Evolutionary conservation across 345 rosid genomes (phyloP).

Genomic region (Gossypium longicalyx): DNA sequence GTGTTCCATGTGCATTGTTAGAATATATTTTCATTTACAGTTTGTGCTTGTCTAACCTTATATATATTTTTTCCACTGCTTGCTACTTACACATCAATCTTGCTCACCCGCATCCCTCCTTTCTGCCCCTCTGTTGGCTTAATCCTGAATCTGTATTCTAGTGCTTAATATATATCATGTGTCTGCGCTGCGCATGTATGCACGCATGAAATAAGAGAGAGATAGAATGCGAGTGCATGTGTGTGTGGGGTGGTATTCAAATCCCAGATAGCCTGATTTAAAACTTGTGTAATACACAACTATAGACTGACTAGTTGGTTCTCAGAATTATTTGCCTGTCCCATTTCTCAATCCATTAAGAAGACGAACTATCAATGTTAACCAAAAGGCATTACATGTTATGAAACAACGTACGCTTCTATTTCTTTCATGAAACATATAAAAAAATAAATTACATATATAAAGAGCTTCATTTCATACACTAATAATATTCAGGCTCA

Average conservation of each 20-base stretch:
- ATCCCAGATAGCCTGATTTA: no score
- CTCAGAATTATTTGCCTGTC: no score
- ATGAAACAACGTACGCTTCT: neutral
- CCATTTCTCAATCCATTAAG: neutral
- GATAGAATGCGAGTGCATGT: no score
- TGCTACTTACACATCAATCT: neutral
- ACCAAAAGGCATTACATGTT: neutral
- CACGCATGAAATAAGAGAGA: no score
- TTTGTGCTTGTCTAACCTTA: neutral
- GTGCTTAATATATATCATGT: neutral
- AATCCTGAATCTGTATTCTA: neutral
- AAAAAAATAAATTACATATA: neutral
- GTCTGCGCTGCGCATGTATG: no score
- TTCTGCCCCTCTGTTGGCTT: neutral
- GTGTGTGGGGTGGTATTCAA: no score
- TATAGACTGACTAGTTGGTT: no score
- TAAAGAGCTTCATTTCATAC: neutral
- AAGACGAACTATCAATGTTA: neutral
- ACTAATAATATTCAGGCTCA: neutral
- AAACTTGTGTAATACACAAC: no score
- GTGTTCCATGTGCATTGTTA: neutral
- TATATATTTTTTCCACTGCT: neutral
- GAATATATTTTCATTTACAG: neutral
- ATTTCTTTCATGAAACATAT: neutral
- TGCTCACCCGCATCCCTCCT: neutral